phyloP scores from a whole-genome alignment of 345 rosid species.

The Hevea brasiliensis region DNA sequence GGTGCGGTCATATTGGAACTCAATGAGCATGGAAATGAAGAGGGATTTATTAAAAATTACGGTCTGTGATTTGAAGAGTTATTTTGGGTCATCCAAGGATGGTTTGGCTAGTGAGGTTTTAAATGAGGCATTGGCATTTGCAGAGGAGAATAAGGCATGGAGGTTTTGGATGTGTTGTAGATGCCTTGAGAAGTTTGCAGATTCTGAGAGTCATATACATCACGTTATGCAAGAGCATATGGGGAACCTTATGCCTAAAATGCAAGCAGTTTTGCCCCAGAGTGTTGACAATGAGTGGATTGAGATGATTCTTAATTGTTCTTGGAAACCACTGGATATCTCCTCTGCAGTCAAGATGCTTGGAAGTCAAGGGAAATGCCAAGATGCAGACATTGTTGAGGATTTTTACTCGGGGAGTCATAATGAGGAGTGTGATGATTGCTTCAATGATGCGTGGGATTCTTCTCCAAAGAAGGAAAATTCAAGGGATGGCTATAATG shows the following conservation, averaged over 20 bases:
- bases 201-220: constrained; percentile 70
- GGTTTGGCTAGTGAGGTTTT: constrained; percentile 53
- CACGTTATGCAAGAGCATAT: constrained; percentile 80
- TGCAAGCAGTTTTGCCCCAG: constrained; percentile 79
- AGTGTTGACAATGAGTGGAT: constrained; percentile 61
- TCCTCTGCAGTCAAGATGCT: constrained; percentile 61
- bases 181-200: constrained; percentile 60
- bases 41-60: constrained; percentile 59
- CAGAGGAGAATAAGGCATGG: constrained; percentile 64
- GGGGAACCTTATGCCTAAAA: constrained; percentile 64
- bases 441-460: constrained; percentile 83
- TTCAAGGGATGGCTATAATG: constrained; percentile 41
- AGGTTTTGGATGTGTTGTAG: constrained; percentile 76
- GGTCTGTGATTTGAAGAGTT: constrained; percentile 58
- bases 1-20: constrained; percentile 71
- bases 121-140: constrained; percentile 59
- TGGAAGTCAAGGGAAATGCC: constrained; percentile 44
- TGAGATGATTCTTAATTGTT: constrained; percentile 64
- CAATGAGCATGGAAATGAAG: constrained; percentile 56
- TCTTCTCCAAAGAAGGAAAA: constrained; percentile 65
- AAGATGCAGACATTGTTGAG: constrained; percentile 36
- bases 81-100: constrained; percentile 62
- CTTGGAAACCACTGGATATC: constrained; percentile 91
- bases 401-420: constrained; percentile 41
- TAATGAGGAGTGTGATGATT: constrained; percentile 54